Evolutionary conservation across 2,329 filamentous ascomycete genomes (phyloP), one percentile per base, ranked within the genome.

Genomic region (Eutypa lata): DNA sequence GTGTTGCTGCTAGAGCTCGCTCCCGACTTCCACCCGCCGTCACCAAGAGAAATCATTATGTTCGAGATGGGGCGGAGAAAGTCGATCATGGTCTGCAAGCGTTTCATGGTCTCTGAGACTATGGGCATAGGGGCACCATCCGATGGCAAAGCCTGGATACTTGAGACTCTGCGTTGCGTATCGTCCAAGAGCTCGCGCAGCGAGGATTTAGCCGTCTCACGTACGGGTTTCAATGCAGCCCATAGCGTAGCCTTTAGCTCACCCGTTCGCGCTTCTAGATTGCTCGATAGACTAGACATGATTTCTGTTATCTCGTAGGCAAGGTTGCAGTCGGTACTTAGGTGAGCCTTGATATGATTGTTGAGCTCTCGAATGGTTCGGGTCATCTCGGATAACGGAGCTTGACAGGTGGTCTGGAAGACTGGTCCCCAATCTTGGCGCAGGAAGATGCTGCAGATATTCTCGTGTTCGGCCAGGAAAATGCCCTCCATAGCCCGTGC

Each of bases 291-390:
- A 13, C 81, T 82, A 1, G 90, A 89, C 46, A 97, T 84, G 55
- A 97, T 90, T 64, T 96, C 93, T 31, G 95, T 90, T 31, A 97
- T 90, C 68, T 99, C 94, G 68, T 96, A 99, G 7, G 91, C 91
- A 47, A 99, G 81, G 68, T 90, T 97, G 71, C 93, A 97, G 69
- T 99, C 94, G 0, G 91, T 96, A 60, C 86, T 83, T 38, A 97
- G 75, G 65, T 97, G 92, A 40, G 82, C 76, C 67, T 92, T 91
- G 71, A 97, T 91, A 65, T 97, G 92, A 48, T 83, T 81, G 69
- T 97, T 97, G 31, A 99, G 79, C 65, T 97, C 93, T 26, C 89
- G 84, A 50, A 97, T 72, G 0, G 94, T 97, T 61, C 90, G 86
- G 6, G 88, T 86, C 61, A 97, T 88, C 64, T 96, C 91, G 7